phyloP scores from a whole-genome alignment of 768 basidiomycete species.

The Pleurotus citrinopileatus region DNA sequence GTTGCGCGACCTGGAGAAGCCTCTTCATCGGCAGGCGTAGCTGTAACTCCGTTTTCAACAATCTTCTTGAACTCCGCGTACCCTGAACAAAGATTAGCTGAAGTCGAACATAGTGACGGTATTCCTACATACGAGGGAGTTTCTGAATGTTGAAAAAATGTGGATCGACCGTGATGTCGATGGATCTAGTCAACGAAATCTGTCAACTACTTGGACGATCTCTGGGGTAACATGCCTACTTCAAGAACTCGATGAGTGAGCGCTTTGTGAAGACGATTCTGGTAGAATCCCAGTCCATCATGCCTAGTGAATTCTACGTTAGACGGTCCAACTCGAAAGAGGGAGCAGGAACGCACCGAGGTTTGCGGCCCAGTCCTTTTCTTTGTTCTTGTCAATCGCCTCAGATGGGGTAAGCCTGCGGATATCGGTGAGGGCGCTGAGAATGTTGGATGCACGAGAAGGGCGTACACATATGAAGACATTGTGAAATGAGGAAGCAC shows the following conservation, averaged over 20 bases:
- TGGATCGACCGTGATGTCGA: conserved; percentile 73
- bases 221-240: conserved; percentile 42
- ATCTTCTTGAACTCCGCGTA: conserved; percentile 71
- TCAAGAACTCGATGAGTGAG: conserved; percentile 71
- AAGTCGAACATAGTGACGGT: background rate
- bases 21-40: conserved; percentile 9
- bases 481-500: no score
- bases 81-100: conserved; percentile 35
- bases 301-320: conserved; percentile 38
- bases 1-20: background rate
- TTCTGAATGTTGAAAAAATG: conserved; percentile 73
- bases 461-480: conserved; percentile 10
- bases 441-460: background rate
- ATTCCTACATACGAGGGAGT: conserved; percentile 56
- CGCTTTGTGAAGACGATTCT: conserved; percentile 80
- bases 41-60: conserved; percentile 19
- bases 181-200: conserved; percentile 46
- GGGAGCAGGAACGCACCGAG: conserved; percentile 47
- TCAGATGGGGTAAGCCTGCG: conserved; percentile 57
- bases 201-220: background rate
- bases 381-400: conserved; percentile 58
- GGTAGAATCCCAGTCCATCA: conserved; percentile 80
- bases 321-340: background rate
- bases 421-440: background rate
- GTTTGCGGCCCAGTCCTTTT: conserved; percentile 69